Evolutionary conservation across 192 early-diverging fungal genomes (phyloP), one percentile per base, ranked within the genome.

Genomic region (Gorgonomyces haynaldii): DNA sequence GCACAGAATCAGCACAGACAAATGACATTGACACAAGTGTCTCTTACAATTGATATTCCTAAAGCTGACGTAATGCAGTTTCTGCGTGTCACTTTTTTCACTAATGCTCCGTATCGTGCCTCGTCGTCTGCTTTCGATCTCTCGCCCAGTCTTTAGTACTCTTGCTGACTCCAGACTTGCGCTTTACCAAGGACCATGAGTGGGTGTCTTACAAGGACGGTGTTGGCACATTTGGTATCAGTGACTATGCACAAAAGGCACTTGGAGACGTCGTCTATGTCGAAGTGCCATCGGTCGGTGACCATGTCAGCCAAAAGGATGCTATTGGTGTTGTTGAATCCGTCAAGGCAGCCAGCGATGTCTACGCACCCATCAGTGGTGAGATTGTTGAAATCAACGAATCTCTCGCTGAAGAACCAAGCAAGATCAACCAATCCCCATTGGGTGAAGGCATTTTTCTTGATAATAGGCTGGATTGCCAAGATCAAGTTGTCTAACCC

Each of bases 251-350:
- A 25, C 88, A 91, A 59, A 76, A 73, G 41, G 71, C 84, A 9
- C 82, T 97, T 17, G 93, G 93, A 42, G 93, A 97, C 52, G 83
- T 97, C 35, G 93, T 97, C 37, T 97, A 77, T 60, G 84, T 87
- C 17, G 91, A 94, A 65, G 56, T 84, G n/a, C 88, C 89, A 25
- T 66, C 74, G 23, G 71, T 82, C 12, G 84, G 81, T 41, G 62
- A 59, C 25, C 42, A 54, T 21, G 74, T 88, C n/a, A 71, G 66
- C 15, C 57, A 75, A 46, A 65, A 70, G 15, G 84, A 79, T 1
- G 34, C 56, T 43, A 69, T 89, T n/a, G 82, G 85, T 50, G 82
- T 82, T 28, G 83, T 96, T 37, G 93, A 96, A 65, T 84, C 81
- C 28, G 93, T 96, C 58, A 96, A 96, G 77, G 91, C 93, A 42